Evolutionary conservation across 2,329 filamentous ascomycete genomes (phyloP), one percentile per base, ranked within the genome.

Genomic region (Geoglossum cookeanum): DNA sequence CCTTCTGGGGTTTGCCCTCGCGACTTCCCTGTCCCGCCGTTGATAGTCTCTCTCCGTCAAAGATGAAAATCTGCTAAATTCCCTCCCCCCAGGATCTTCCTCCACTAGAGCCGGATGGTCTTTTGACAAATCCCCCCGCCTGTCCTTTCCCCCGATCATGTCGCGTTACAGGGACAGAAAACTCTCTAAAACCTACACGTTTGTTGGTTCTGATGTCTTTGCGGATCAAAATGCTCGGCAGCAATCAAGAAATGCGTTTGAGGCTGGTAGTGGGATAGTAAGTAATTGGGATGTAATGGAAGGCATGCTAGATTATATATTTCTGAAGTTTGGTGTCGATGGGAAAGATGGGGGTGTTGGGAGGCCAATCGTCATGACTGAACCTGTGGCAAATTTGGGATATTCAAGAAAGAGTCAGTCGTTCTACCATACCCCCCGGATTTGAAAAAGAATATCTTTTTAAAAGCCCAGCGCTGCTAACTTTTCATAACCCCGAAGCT

Each of bases 211-310:
- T 63, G 92, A 98, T 72, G 88, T 94, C 66, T 97, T 92, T 66
- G 85, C 90, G 61, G 92, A 98, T 70, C 92, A 91, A 30, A 95
- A 89, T 1, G 89, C 92, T 27, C 80, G 87, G 58, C 87, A 89
- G 9, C 92, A 97, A 68, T 84, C 94, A 59, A 84, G 91, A 67
- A 86, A 87, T 68, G 84, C 90, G 1, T 97, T 96, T 64, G 92
- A 98, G 68, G 79, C 84, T 1, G 90, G 90, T 29, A 91, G 84
- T 49, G 91, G 90, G 61, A 84, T 98, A 53, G 81, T 97, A 60
- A 90, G 87, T 69, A 97, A 97, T 68, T 98, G 94, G 89, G 92
- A 98, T 69, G 90, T 89, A 37, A 89, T 95, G 81, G 92, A 98
- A 70, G 89, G 91, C 59, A 77, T 96, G 4, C 72, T 98, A 52